These are phyloP conservation scores for Paecilomyces fulvus DNA, from an alignment of 2,329 filamentous ascomycete species.

Conservation along the genomic window DNA sequence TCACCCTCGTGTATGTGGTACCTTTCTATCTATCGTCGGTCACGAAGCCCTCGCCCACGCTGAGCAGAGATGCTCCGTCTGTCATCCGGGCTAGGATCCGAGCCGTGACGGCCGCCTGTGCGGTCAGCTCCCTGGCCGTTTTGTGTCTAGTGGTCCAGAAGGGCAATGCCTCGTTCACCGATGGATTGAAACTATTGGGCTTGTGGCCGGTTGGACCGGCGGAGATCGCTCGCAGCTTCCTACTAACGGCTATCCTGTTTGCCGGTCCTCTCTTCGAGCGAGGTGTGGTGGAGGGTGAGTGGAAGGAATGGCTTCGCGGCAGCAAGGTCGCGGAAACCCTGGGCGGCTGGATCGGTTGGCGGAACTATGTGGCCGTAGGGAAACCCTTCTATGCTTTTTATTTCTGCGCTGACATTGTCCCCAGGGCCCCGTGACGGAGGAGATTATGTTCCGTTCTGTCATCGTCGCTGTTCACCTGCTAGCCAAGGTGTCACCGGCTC, in stretches of 20 bases:
- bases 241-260: conserved; percentile 72
- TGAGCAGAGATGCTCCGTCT: conserved; percentile 78
- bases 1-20: conserved; percentile 81
- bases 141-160: conserved; percentile 55
- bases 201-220: conserved; percentile 65
- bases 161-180: conserved; percentile 42
- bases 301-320: conserved; percentile 55
- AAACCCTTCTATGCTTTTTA: conserved; percentile 2
- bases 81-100: conserved; percentile 82
- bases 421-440: conserved; percentile 81
- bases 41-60: conserved; percentile 68
- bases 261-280: conserved; percentile 74
- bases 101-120: conserved; percentile 68
- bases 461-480: conserved; percentile 75
- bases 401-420: conserved; percentile 6
- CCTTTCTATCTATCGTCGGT: conserved; percentile 78
- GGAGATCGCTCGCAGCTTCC: conserved; percentile 57
- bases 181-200: conserved; percentile 63
- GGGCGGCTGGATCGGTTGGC: conserved; percentile 70
- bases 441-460: conserved; percentile 84
- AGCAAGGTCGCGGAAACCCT: conserved; percentile 52
- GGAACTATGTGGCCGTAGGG: conserved; percentile 77
- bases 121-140: conserved; percentile 58
- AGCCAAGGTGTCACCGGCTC: conserved; percentile 48
- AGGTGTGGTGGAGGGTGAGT: conserved; percentile 63